Evolutionary conservation across 805 yeast species (phyloP).

Genomic region (Myxozyma neotropica): DNA sequence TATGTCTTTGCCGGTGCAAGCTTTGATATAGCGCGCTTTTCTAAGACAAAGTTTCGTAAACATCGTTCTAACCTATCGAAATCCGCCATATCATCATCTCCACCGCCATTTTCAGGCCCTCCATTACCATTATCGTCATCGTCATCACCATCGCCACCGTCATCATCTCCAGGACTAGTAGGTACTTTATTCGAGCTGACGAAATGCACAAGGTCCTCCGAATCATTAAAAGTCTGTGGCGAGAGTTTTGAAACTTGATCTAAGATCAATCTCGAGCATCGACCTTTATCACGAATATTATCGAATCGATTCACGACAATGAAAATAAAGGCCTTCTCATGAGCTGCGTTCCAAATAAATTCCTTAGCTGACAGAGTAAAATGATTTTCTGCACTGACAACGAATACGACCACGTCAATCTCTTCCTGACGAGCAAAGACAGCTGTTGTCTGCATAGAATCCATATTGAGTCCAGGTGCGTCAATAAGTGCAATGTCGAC

Average conservation of each 20-base stretch:
- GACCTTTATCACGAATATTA: conserved; percentile 74
- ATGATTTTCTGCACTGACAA: conserved; percentile 94
- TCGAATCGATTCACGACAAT: conserved; percentile 94
- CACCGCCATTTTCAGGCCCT: conserved; percentile 35
- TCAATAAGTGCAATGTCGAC: conserved; percentile 91
- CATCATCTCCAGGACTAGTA: conserved; percentile 45
- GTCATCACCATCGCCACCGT: conserved; percentile 40
- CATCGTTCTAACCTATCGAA: conserved; percentile 86
- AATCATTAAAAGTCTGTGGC: conserved; percentile 87
- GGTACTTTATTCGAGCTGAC: conserved; percentile 65
- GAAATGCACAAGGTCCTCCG: conserved; percentile 91
- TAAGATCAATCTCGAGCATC: conserved; percentile 74
- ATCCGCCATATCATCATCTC: conserved; percentile 41
- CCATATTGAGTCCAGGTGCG: conserved; percentile 96
- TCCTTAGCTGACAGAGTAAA: conserved; percentile 93
- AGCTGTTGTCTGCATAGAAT: conserved; percentile 90
- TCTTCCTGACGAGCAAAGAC: conserved; percentile 96
- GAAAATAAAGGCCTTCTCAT: conserved; percentile 87
- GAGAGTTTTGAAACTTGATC: conserved; percentile 83
- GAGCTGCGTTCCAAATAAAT: conserved; percentile 85
- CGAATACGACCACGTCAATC: conserved; percentile 93
- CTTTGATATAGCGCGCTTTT: conserved; percentile 86
- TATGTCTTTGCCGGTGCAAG: conserved; percentile 92
- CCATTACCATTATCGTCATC: conserved; percentile 40
- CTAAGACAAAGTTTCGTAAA: conserved; percentile 79